Evolutionary conservation across 345 rosid genomes (phyloP), one percentile per base, ranked within the genome.

Genomic region (Bruguiera sexangula): DNA sequence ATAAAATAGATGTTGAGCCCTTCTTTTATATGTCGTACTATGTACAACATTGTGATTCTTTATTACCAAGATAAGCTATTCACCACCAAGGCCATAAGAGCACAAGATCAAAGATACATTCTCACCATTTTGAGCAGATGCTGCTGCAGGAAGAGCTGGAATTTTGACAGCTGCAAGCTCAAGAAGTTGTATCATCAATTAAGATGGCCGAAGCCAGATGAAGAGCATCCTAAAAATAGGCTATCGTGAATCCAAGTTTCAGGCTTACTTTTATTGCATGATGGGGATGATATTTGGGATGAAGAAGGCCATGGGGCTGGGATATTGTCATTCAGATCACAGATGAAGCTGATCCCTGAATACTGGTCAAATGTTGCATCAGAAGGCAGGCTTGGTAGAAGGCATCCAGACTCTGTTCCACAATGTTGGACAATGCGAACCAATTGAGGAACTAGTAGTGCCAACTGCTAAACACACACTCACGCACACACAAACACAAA

Each of bases 281-380:
- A 75, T 63, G 94, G 86, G 36, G 96, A 76, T 31, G 89, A 69
- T 69, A 85, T 37, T 15, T 81, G 89, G 58, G 82, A 61, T 29
- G 88, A 73, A 26, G 89, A 80, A 6, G 99, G 96, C 94, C 98
- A 92, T 4, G 87, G 96, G 62, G 98, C 99, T 0, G 96, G 94
- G 80, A 95, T 92, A 76, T 92, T 90, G 78, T 95, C 99, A 74
- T 95, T 95, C 63, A 95, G 87, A 81, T 95, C 99, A 70, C 99
- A 95, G 19, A 91, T 89, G 80, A 95, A 95, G 86, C 97, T 88
- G 70, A 95, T 80, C 62, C 97, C 96, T 4, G 96, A 60, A 43
- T 66, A 79, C 72, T 85, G 65, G 79, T 92, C 99, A 61, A 82
- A 80, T 55, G 95, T 95, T 54, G 99, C 99, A 82, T 95, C 97